A percentile compares a stretch with the other conserved stretches of the same genome.
These are phyloP conservation scores for Cucurbita pepo DNA, from an alignment of 306 rosid genomes.

Conservation along the genomic window DNA sequence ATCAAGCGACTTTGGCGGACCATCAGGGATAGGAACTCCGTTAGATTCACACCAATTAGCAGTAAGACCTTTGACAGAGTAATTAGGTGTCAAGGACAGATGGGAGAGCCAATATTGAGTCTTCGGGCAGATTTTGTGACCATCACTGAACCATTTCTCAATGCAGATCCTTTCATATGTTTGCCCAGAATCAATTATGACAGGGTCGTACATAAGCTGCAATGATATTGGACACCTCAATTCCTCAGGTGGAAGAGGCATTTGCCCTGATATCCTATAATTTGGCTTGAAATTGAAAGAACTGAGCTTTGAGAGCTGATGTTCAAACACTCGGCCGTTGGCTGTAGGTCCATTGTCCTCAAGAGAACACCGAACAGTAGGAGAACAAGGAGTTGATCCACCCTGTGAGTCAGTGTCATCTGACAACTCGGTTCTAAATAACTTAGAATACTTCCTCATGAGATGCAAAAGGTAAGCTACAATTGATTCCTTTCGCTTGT, in stretches of 20 bases:
- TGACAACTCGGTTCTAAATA: constrained; percentile 73
- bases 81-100: constrained; percentile 86
- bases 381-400: constrained; percentile 91
- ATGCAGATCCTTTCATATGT: constrained; percentile 89
- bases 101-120: constrained; percentile 63
- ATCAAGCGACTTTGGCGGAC: constrained; percentile 83
- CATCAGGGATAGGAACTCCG: constrained; percentile 63
- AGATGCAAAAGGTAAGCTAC: constrained; percentile 86
- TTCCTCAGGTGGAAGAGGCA: constrained; percentile 81
- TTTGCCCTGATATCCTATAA: constrained; percentile 41
- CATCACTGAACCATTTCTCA: constrained; percentile 87
- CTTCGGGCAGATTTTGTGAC: constrained; percentile 83
- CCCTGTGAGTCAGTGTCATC: constrained; percentile 91
- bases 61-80: constrained; percentile 91
- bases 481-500: constrained; percentile 92
- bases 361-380: constrained; percentile 54
- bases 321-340: constrained; percentile 54
- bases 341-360: constrained; percentile 39
- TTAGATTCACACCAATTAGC: constrained; percentile 92
- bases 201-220: constrained; percentile 93
- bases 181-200: constrained; percentile 90
- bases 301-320: constrained; percentile 60
- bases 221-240: constrained; percentile 93
- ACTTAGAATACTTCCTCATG: constrained; percentile 89
- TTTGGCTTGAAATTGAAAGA: constrained; percentile 55